Evolutionary conservation across 805 yeast genomes (phyloP).

Genomic region (Millerago galiae): DNA sequence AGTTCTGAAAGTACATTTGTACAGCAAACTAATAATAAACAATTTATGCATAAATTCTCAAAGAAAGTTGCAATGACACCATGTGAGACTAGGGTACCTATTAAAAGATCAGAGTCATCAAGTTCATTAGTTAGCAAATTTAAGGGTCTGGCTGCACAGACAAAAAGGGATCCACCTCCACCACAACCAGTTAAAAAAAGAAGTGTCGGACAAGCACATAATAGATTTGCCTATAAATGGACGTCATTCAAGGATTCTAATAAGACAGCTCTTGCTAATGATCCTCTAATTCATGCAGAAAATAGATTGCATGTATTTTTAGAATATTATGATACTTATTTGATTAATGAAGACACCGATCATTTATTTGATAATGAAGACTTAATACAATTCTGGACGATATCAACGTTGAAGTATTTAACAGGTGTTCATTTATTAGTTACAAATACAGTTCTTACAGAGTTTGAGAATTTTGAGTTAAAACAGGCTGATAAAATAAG

Average conservation of each 20-base stretch:
- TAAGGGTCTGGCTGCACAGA: not conserved
- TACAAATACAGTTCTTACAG: slow-evolving; percentile 11
- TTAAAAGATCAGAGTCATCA: not conserved
- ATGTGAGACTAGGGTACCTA: slow-evolving; percentile 1
- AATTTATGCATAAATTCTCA: slow-evolving; percentile 3
- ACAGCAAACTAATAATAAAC: no score
- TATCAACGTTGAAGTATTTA: slow-evolving; percentile 17
- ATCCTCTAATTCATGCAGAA: slow-evolving; percentile 15
- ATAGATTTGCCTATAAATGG: slow-evolving; percentile 18
- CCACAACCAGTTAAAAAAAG: not conserved
- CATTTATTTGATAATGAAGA: slow-evolving; percentile 8
- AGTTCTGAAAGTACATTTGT: no score
- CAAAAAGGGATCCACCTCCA: not conserved
- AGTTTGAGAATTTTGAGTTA: slow-evolving; percentile 17
- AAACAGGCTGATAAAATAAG: slow-evolving; percentile 13
- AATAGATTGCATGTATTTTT: slow-evolving; percentile 15
- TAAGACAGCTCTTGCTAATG: slow-evolving; percentile 5
- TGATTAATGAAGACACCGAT: slow-evolving; percentile 4
- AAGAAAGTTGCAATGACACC: slow-evolving; percentile 17
- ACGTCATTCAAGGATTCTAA: slow-evolving; percentile 7
- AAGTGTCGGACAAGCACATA: slow-evolving; percentile 8
- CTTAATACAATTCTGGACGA: slow-evolving; percentile 16
- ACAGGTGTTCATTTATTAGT: slow-evolving; percentile 13
- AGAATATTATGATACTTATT: slow-evolving; percentile 14
- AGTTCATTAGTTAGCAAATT: not conserved